phyloP scores from a whole-genome alignment of 768 basidiomycete species.

The Leccinum boreale region DNA sequence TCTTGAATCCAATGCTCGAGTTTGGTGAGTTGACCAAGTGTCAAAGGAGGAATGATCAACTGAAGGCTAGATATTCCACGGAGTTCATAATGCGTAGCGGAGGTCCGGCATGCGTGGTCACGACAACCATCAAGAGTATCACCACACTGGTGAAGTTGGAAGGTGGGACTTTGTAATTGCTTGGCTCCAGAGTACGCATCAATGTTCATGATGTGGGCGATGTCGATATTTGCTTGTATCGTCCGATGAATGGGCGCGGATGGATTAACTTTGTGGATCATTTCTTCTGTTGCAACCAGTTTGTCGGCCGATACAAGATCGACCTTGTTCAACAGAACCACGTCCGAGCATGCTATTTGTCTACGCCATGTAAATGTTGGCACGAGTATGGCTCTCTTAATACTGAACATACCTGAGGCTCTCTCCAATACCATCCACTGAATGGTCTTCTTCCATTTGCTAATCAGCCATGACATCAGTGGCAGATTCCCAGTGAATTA shows the following conservation, averaged over 20 bases:
- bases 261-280: constrained; percentile 77
- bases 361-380: constrained; percentile 39
- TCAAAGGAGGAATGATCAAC: constrained; percentile 62
- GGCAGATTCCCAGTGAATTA: constrained; percentile 30
- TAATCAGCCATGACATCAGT: constrained; percentile 27
- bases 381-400: background rate
- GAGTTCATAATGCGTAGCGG: constrained; percentile 58
- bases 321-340: constrained; percentile 88
- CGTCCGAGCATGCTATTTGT: constrained; percentile 91
- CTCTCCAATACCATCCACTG: constrained; percentile 66
- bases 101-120: constrained; percentile 33
- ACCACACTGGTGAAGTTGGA: constrained; percentile 31
- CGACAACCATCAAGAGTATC: constrained; percentile 29
- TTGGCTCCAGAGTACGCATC: constrained; percentile 65
- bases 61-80: constrained; percentile 84
- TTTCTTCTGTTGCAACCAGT: constrained; percentile 48
- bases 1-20: constrained; percentile 81
- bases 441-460: constrained; percentile 85
- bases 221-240: constrained; percentile 65
- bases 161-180: constrained; percentile 21
- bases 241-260: constrained; percentile 74
- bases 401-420: constrained; percentile 61
- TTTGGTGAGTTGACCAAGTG: constrained; percentile 39
- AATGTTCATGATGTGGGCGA: constrained; percentile 74
- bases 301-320: constrained; percentile 60